Percentiles rank a stretch among this genome's conserved stretches.
phyloP scores from a whole-genome alignment of 2,329 filamentous ascomycete species.

The Apiospora rasikravindrae region DNA sequence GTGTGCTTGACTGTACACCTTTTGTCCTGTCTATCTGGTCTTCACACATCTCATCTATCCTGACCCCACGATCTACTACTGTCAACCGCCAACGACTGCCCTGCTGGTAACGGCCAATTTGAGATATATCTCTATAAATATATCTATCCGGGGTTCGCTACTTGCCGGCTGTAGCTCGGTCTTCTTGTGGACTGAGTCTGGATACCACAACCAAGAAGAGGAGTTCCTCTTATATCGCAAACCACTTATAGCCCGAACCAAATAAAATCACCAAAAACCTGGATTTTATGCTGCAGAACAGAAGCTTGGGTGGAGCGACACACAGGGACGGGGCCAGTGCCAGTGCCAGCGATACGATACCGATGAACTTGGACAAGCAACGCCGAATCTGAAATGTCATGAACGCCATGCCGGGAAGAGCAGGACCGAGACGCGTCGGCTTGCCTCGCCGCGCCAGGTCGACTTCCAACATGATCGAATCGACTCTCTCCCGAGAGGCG shows the following conservation, averaged over 20 bases:
- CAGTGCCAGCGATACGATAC: background rate
- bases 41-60: background rate
- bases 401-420: slow-evolving; percentile 17
- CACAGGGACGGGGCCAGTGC: background rate
- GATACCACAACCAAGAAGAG: background rate
- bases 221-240: background rate
- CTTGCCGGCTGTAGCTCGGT: slow-evolving; percentile 3
- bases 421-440: slow-evolving; percentile 23
- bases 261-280: background rate
- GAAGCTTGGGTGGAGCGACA: background rate
- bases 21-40: background rate
- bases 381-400: background rate
- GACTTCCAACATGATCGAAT: slow-evolving; percentile 33
- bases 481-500: slow-evolving; percentile 13
- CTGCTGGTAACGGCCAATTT: background rate
- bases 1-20: background rate
- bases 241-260: background rate
- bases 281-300: background rate
- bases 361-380: background rate
- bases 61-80: background rate
- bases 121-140: background rate
- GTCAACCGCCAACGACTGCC: background rate
- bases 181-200: background rate
- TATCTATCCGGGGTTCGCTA: background rate
- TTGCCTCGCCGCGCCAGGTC: slow-evolving; percentile 36